These are phyloP conservation scores for Acanthamoeba sp. DNA, from an alignment of 208 protist species.

Conservation along the genomic window DNA sequence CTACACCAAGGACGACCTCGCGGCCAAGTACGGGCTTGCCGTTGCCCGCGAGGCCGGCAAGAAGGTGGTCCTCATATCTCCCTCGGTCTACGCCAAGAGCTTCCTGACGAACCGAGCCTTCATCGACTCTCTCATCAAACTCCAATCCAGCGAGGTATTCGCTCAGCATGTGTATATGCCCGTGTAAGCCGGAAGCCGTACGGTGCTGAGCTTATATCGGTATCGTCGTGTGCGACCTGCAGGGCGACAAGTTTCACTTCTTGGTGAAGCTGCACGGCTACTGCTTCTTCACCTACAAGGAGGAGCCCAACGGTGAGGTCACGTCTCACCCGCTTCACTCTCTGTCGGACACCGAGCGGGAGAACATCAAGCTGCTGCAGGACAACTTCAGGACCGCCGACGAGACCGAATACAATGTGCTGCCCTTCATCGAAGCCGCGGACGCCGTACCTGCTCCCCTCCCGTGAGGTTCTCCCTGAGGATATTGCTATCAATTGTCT, in stretches of 20 bases:
- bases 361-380: slow-evolving; percentile 49
- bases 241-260: slow-evolving; percentile 58
- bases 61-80: slow-evolving; percentile 54
- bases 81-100: slow-evolving; percentile 65
- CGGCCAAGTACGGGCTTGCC: slow-evolving; percentile 31
- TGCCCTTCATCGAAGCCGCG: slow-evolving; percentile 63
- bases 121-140: slow-evolving; percentile 46
- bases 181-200: too few relatives aligned
- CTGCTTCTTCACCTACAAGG: slow-evolving; percentile 71
- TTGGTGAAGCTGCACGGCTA: slow-evolving; percentile 75
- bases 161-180: neutral
- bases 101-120: slow-evolving; percentile 53
- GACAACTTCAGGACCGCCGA: slow-evolving; percentile 43
- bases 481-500: too few relatives aligned
- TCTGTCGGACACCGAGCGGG: slow-evolving; percentile 32
- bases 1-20: slow-evolving; percentile 41
- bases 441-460: neutral
- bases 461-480: too few relatives aligned
- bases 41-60: neutral
- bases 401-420: slow-evolving; percentile 63
- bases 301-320: slow-evolving; percentile 11
- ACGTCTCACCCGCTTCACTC: slow-evolving; percentile 53
- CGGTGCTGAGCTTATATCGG: neutral
- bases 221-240: neutral
- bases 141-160: slow-evolving; percentile 25